Percentiles rank a stretch among this genome's conserved stretches.
These are phyloP conservation scores for Trifolium repens DNA, from an alignment of 306 rosid species.

Conservation along the genomic window DNA sequence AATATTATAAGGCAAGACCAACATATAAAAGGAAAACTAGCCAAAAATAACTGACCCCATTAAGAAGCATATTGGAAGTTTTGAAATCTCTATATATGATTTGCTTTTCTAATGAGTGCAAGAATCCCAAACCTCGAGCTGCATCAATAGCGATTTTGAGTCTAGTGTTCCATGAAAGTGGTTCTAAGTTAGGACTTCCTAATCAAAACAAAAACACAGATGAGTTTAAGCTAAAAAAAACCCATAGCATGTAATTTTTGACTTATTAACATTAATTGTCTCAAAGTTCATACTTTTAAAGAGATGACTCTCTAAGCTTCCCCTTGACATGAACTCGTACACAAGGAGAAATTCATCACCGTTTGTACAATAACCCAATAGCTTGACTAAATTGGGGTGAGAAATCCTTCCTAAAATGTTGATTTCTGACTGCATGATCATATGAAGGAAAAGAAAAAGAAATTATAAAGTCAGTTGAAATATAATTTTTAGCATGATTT, in stretches of 20 bases:
- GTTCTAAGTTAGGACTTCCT: constrained; percentile 61
- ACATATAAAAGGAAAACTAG: background rate
- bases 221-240: constrained; percentile 13
- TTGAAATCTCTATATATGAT: constrained; percentile 93
- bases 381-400: constrained; percentile 85
- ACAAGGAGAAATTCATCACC: constrained; percentile 80
- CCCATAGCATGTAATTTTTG: background rate
- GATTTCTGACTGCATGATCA: constrained; percentile 77
- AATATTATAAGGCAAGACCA: constrained; percentile 6
- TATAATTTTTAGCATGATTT: background rate
- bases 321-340: constrained; percentile 83
- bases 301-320: constrained; percentile 93
- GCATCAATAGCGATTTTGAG: constrained; percentile 83
- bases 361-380: constrained; percentile 80
- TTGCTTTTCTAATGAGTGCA: constrained; percentile 73
- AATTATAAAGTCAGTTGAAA: background rate
- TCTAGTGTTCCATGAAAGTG: constrained; percentile 75
- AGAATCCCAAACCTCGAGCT: constrained; percentile 83
- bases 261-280: constrained; percentile 13
- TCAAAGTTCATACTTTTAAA: constrained; percentile 69
- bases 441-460: constrained; percentile 1
- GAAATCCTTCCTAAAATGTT: constrained; percentile 76
- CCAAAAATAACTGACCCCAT: constrained; percentile 61
- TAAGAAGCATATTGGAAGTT: constrained; percentile 89
- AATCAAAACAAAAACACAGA: constrained; percentile 32